A percentile compares a stretch with the other conserved stretches of the same genome.
These are phyloP conservation scores for Saccharomycopsis sp. DNA, from an alignment of 805 yeast species.

Conservation along the genomic window DNA sequence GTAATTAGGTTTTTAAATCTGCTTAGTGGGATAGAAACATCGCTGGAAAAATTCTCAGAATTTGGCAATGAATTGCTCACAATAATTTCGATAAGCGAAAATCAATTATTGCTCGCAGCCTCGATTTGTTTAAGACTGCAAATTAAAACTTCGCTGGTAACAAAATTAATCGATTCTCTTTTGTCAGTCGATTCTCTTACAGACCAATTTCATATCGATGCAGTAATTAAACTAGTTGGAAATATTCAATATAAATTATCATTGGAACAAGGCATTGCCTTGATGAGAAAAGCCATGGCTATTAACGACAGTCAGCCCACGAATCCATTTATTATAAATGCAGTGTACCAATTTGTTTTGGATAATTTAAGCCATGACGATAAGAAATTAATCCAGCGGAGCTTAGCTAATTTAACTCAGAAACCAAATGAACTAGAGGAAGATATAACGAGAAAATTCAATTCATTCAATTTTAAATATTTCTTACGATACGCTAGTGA, in stretches of 20 bases:
- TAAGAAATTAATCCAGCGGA: background rate
- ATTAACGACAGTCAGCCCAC: slow-evolving; percentile 2
- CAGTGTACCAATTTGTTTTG: slow-evolving; percentile 4
- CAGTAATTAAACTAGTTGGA: slow-evolving; percentile 7
- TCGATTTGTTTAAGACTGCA: no score
- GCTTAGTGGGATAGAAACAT: no score
- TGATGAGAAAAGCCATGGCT: slow-evolving; percentile 10
- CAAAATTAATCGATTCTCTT: slow-evolving; percentile 7
- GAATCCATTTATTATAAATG: slow-evolving; percentile 4
- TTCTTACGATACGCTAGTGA: background rate
- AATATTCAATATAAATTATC: background rate
- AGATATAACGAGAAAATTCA: background rate
- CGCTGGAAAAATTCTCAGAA: no score
- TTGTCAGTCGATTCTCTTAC: slow-evolving; percentile 4
- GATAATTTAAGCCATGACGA: background rate
- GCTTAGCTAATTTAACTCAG: background rate
- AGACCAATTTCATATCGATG: slow-evolving; percentile 11
- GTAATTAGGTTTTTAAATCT: no score
- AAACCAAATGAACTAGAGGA: background rate
- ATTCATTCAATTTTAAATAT: background rate
- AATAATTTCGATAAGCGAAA: no score
- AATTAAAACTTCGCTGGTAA: no score
- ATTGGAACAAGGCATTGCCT: slow-evolving; percentile 1
- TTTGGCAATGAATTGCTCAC: no score
- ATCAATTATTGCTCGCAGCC: no score